Evolutionary conservation across 805 yeast species (phyloP).

Genomic region (Pichia kluyveri): DNA sequence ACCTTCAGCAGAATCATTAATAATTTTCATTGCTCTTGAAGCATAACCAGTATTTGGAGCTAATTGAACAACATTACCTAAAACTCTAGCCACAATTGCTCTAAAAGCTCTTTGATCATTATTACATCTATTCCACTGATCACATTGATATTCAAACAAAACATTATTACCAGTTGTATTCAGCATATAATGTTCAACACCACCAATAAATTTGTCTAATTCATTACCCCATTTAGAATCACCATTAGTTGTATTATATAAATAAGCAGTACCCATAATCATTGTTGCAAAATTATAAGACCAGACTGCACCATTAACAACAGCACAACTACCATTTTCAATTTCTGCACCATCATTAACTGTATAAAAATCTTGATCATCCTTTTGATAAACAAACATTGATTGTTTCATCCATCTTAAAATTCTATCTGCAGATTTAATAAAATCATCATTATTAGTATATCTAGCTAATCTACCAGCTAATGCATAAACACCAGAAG

Average conservation of each 20-base stretch:
- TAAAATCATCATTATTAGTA: constrained; percentile 63
- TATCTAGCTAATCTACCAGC: constrained; percentile 84
- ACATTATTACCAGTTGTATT: constrained; percentile 21
- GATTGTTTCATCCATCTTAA: constrained; percentile 71
- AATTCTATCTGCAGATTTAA: constrained; percentile 62
- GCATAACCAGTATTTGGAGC: constrained; percentile 36
- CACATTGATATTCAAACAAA: constrained; percentile 58
- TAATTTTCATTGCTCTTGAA: constrained; percentile 27
- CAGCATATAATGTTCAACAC: constrained; percentile 33
- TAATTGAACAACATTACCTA: constrained; percentile 22
- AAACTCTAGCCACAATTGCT: constrained; percentile 19
- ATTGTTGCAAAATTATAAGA: constrained; percentile 62
- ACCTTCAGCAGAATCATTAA: constrained; percentile 42
- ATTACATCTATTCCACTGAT: constrained; percentile 41
- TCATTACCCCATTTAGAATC: constrained; percentile 35
- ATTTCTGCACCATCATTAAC: constrained; percentile 63
- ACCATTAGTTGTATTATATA: constrained; percentile 48
- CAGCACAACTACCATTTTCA: constrained; percentile 33
- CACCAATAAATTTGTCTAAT: constrained; percentile 28
- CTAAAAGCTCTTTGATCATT: constrained; percentile 74
- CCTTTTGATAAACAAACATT: constrained; percentile 34
- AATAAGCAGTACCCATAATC: constrained; percentile 60
- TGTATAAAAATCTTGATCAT: constrained; percentile 28
- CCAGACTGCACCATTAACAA: constrained; percentile 47
- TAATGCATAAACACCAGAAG: constrained; percentile 79